Base-by-base conservation (phyloP, 2,329 filamentous ascomycete species). In the Pseudogymnoascus sp. region DNA sequence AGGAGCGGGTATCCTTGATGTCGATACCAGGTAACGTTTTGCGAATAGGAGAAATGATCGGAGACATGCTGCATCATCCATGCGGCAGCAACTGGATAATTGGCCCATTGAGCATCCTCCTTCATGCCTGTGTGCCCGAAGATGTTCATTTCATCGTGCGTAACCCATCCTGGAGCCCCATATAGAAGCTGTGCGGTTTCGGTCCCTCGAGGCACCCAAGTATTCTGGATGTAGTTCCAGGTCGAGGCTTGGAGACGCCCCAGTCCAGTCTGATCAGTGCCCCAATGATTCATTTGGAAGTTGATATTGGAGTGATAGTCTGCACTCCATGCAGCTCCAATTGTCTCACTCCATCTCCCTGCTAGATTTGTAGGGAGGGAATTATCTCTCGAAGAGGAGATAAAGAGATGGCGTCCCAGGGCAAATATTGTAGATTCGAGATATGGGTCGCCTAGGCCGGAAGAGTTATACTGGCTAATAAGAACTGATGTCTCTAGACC, bases 41-140 rank as follows among this genome's bases (percentile, higher is more conserved):
- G 77, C 1, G 77, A 79, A 67, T 84, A 86, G 36, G 80, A 78
- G 69, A 78, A 86, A 67, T 81, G 77, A 64, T 86, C 82, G 72
- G 78, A 81, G 1, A 86, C 79, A 66, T 86, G 82, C 64, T 83
- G 80, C 77, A 83, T 84, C 75, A 85, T 79, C 84, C 83, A 86
- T 1, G 81, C 81, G 1, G 79, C 78, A 0, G 80, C 75, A 0
- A 77, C 79, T 29, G 79, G 76, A 67, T 80, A 73, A 45, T 70
- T 68, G 10, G 75, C 77, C 70, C 78, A 78, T 37, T 74, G 70
- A 34, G 77, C 77, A 21, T 75, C 73, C 57, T 76, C 75, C 57
- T 80, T 79, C 68, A 81, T 80, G 0, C 74, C 81, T 0, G 82
- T 83, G 64, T 83, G 79, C 0, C 83, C 83, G 66, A 83, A 86